Percentiles rank a stretch among this genome's conserved stretches.
Evolutionary conservation across 2,329 filamentous ascomycete genomes (phyloP).

Genomic region (Nemania sp.): DNA sequence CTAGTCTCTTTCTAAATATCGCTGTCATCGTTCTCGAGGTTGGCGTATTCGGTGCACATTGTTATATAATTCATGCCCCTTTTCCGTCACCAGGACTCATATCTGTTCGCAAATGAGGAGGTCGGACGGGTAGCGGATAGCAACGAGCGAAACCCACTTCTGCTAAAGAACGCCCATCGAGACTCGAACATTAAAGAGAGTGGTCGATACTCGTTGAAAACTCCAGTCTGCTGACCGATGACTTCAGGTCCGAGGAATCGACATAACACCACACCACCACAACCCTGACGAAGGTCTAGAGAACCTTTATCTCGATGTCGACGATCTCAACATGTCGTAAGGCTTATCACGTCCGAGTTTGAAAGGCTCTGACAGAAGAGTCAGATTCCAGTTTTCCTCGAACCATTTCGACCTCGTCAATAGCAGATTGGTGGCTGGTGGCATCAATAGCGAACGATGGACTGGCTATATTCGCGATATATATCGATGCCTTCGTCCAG

Average conservation of each 20-base stretch:
- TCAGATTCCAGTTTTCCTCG: slow-evolving; percentile 56
- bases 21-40: not conserved
- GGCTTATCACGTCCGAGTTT: slow-evolving; percentile 24
- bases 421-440: slow-evolving; percentile 72
- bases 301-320: slow-evolving; percentile 73
- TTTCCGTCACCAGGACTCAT: not conserved
- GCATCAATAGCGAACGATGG: slow-evolving; percentile 77
- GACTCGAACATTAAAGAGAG: not conserved
- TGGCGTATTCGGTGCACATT: not conserved
- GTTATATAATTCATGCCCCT: not conserved
- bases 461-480: slow-evolving; percentile 76
- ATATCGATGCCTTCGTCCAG: slow-evolving; percentile 69
- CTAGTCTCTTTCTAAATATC: not conserved
- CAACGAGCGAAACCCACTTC: not conserved
- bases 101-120: not conserved
- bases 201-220: not conserved
- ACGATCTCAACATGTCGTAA: slow-evolving; percentile 70
- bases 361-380: slow-evolving; percentile 23
- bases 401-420: slow-evolving; percentile 84
- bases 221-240: slow-evolving; percentile 21
- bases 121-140: not conserved
- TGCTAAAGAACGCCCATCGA: not conserved
- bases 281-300: slow-evolving; percentile 63
- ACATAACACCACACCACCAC: slow-evolving; percentile 67
- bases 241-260: slow-evolving; percentile 68